Conservation (phyloP, 2,329 filamentous ascomycete species). For the Botrytis cinerea region DNA sequence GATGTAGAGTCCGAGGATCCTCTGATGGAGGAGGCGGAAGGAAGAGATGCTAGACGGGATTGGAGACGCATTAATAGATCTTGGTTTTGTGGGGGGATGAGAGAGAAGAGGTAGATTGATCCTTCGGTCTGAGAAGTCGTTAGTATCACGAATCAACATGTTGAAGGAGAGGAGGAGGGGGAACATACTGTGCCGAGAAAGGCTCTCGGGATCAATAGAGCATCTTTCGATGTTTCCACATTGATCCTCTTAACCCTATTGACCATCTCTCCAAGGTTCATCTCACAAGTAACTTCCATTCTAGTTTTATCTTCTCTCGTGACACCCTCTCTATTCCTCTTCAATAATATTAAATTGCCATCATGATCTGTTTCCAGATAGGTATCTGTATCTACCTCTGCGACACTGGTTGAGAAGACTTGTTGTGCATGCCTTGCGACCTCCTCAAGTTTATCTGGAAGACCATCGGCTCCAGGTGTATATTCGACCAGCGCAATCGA, state of each 20-base stretch:
- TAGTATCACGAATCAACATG: not conserved
- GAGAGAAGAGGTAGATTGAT: constrained; percentile 84
- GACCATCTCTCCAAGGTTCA: constrained; percentile 88
- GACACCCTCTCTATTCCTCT: constrained; percentile 70
- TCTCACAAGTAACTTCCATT: constrained; percentile 75
- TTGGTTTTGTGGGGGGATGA: constrained; percentile 70
- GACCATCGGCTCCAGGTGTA: constrained; percentile 55
- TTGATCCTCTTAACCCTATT: constrained; percentile 80
- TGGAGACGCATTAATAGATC: constrained; percentile 85
- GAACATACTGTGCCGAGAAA: constrained; percentile 81
- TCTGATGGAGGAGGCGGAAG: not conserved
- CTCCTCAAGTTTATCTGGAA: constrained; percentile 68
- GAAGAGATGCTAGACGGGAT: constrained; percentile 58
- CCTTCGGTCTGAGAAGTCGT: constrained; percentile 71
- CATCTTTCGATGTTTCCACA: constrained; percentile 63
- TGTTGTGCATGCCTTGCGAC: constrained; percentile 79
- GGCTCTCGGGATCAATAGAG: constrained; percentile 75
- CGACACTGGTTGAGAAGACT: constrained; percentile 78
- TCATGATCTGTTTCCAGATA: constrained; percentile 86
- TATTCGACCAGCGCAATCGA: constrained; percentile 80
- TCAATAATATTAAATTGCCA: constrained; percentile 83
- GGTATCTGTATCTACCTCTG: constrained; percentile 68
- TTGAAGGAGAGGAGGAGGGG: not conserved
- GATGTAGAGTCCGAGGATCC: not conserved
- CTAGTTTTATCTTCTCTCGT: constrained; percentile 71